phyloP scores from a whole-genome alignment of 2,329 filamentous ascomycete genomes.

The Pestalotiopsis sp. region DNA sequence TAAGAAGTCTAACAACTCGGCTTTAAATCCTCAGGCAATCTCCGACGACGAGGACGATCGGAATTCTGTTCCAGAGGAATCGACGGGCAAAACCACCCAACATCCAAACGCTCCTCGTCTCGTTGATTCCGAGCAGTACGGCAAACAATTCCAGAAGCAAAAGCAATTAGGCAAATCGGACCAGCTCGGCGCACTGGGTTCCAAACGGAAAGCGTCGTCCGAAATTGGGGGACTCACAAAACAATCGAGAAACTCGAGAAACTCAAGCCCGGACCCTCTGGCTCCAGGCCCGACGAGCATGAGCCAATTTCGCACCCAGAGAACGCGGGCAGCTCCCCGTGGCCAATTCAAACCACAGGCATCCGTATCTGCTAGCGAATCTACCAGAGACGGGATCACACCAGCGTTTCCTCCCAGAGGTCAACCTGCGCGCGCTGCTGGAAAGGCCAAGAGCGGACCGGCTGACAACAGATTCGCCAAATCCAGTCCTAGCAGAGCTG shows the following conservation, averaged over 20 bases:
- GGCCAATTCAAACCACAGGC: not conserved
- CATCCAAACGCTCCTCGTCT: not conserved
- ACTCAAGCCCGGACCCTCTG: conserved; percentile 12
- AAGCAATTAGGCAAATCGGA: not conserved
- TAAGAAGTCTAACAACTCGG: not conserved
- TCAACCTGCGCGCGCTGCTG: not conserved
- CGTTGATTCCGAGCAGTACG: not conserved
- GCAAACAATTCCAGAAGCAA: not conserved
- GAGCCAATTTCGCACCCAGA: not conserved
- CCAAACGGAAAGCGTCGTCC: not conserved
- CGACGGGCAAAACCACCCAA: not conserved
- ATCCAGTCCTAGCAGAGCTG: not conserved
- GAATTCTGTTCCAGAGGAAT: not conserved
- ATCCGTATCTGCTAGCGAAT: not conserved
- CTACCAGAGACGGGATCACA: not conserved
- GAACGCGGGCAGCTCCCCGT: not conserved
- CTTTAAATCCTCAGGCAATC: not conserved
- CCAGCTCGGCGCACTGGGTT: not conserved
- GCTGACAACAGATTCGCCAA: not conserved
- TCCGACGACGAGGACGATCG: not conserved
- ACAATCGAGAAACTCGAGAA: not conserved
- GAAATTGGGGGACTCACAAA: not conserved
- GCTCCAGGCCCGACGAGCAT: not conserved
- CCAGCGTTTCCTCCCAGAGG: not conserved
- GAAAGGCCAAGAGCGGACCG: not conserved